A percentile compares a stretch with the other conserved stretches of the same genome.
phyloP scores from a whole-genome alignment of 257 asterid species.

The Plantago ovata region DNA sequence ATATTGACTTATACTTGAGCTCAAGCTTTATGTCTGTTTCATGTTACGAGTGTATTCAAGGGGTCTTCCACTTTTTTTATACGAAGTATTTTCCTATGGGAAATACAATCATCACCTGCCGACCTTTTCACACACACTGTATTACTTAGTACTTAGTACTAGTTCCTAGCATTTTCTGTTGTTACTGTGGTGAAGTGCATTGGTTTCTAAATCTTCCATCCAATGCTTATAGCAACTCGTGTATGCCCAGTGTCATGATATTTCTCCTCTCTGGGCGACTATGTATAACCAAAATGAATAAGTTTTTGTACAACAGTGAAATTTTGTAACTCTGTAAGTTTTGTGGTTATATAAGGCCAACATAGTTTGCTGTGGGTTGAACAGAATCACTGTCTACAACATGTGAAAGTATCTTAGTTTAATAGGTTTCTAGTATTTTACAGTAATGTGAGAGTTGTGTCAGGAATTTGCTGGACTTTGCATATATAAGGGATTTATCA shows the following conservation, averaged over 20 bases:
- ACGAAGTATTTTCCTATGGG: neutral
- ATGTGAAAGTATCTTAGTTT: too few species aligned
- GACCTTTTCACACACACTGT: neutral
- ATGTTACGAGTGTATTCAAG: slow-evolving; percentile 3
- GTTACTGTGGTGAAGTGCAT: neutral
- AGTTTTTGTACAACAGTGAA: too few species aligned
- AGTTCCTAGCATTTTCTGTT: neutral
- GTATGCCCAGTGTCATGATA: neutral
- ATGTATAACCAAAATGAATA: too few species aligned
- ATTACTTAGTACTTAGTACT: neutral
- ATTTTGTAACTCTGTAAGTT: too few species aligned
- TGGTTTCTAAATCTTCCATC: neutral
- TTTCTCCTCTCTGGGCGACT: neutral
- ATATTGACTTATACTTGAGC: slow-evolving; percentile 13
- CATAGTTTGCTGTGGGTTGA: too few species aligned
- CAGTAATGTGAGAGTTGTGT: too few species aligned
- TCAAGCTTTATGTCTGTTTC: slow-evolving; percentile 3
- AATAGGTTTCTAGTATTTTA: too few species aligned
- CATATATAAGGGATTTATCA: too few species aligned
- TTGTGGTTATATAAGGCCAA: too few species aligned
- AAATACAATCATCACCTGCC: slow-evolving; percentile 5
- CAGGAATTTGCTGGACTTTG: too few species aligned
- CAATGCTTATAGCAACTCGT: neutral
- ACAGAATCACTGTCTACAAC: too few species aligned
- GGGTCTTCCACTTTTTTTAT: slow-evolving; percentile 3